phyloP scores from a whole-genome alignment of 805 yeast species.

The Martiniozyma abietophila region DNA sequence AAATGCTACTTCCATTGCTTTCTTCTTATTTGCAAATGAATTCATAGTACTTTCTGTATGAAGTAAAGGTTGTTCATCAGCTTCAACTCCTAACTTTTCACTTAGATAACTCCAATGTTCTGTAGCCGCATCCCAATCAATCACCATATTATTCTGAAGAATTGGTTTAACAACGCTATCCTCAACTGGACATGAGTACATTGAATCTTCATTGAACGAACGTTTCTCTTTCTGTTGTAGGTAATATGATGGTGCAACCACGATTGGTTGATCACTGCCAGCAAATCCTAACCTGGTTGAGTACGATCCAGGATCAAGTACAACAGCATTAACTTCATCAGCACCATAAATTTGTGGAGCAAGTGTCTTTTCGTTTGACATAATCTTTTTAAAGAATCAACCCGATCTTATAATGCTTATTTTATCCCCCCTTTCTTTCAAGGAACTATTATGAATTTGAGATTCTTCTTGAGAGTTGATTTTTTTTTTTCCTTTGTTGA shows the following conservation, averaged over 20 bases:
- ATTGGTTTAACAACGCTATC: slow-evolving; percentile 47
- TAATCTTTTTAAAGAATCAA: no score
- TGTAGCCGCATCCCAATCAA: slow-evolving; percentile 80
- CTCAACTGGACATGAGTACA: slow-evolving; percentile 35
- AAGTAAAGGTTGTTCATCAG: slow-evolving; percentile 63
- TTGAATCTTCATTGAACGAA: slow-evolving; percentile 24
- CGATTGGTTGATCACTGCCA: slow-evolving; percentile 82
- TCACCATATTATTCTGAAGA: slow-evolving; percentile 49
- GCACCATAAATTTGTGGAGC: slow-evolving; percentile 48
- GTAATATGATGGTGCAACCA: slow-evolving; percentile 64
- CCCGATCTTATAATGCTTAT: no score
- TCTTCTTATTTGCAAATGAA: slow-evolving; percentile 51
- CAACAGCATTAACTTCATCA: slow-evolving; percentile 87
- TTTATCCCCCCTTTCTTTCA: no score
- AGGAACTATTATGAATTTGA: no score
- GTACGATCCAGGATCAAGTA: slow-evolving; percentile 84
- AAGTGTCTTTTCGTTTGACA: slow-evolving; percentile 20
- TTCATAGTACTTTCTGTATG: slow-evolving; percentile 89
- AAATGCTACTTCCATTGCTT: slow-evolving; percentile 60
- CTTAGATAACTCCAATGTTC: slow-evolving; percentile 65
- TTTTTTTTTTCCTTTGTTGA: no score
- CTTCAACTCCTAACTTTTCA: slow-evolving; percentile 41
- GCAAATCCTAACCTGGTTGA: slow-evolving; percentile 83
- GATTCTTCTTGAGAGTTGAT: no score
- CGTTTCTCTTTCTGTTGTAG: slow-evolving; percentile 25